These are phyloP conservation scores for Yamagishiella unicocca DNA, from an alignment of 139 green algal genomes.

Conservation along the genomic window DNA sequence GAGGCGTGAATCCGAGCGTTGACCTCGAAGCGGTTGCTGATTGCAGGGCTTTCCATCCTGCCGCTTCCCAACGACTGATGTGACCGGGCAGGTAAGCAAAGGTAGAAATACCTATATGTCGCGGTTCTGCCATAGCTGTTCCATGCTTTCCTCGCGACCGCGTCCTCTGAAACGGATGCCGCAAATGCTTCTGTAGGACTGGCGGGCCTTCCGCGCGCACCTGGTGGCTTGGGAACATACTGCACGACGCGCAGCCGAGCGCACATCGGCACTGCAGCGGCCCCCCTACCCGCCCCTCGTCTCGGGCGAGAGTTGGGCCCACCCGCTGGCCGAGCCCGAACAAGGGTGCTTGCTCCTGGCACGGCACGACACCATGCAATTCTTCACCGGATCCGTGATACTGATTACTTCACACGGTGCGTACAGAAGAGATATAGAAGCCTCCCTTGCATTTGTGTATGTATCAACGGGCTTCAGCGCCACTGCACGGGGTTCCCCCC, in stretches of 20 bases:
- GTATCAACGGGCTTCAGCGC: neutral
- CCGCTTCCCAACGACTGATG: neutral
- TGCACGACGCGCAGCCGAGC: neutral
- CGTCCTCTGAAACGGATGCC: neutral
- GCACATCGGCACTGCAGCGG: neutral
- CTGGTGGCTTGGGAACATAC: slow-evolving; percentile 50
- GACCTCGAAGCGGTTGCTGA: neutral
- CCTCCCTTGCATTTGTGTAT: neutral
- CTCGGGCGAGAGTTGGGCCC: slow-evolving; percentile 24
- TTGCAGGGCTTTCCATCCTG: neutral
- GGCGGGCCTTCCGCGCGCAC: slow-evolving; percentile 56
- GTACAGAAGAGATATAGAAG: too few relatives aligned
- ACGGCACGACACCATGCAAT: slow-evolving; percentile 13
- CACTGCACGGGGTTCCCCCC: too few relatives aligned
- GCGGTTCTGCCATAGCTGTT: neutral
- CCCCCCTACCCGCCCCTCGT: neutral
- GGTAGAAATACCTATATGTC: neutral
- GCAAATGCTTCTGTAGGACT: slow-evolving; percentile 35
- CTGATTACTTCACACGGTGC: slow-evolving; percentile 62
- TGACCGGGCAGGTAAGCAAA: slow-evolving; percentile 6
- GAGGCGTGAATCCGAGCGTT: neutral
- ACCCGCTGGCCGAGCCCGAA: slow-evolving; percentile 47
- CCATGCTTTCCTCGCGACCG: neutral
- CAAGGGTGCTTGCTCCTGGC: slow-evolving; percentile 64
- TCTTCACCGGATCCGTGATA: slow-evolving; percentile 55